These are phyloP conservation scores for Wickerhamiella australiensis DNA, from an alignment of 805 yeast species.

Conservation along the genomic window DNA sequence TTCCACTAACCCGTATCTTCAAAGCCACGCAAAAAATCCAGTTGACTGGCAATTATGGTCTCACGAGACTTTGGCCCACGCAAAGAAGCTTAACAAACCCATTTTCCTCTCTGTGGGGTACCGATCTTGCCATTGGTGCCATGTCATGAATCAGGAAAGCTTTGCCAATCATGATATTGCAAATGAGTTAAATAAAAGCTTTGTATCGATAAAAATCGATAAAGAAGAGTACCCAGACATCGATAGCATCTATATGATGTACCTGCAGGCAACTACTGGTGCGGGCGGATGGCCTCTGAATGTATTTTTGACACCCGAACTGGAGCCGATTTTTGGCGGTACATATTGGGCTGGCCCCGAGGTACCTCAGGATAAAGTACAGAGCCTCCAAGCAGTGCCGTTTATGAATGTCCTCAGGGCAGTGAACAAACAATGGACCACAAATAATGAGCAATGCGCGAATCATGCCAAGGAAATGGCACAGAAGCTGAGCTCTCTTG, in stretches of 20 bases:
- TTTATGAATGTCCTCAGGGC: constrained; percentile 26
- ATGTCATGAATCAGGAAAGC: constrained; percentile 30
- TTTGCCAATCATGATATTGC: constrained; percentile 25
- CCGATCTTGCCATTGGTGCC: constrained; percentile 32
- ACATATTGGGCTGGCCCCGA: constrained; percentile 31
- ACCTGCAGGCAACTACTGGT: constrained; percentile 29
- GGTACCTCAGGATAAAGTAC: constrained; percentile 13
- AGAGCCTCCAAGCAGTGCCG: constrained; percentile 15
- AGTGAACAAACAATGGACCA: constrained; percentile 26
- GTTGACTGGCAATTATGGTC: constrained; percentile 33
- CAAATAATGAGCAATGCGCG: constrained; percentile 23
- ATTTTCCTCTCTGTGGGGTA: constrained; percentile 31
- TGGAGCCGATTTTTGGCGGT: constrained; percentile 31
- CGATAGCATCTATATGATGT: constrained; percentile 31
- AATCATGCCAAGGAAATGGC: constrained; percentile 23
- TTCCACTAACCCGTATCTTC: constrained; percentile 22
- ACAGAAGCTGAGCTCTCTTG: constrained; percentile 20
- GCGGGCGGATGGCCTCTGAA: constrained; percentile 34
- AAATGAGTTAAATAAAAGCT: constrained; percentile 24
- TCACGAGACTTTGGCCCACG: constrained; percentile 25
- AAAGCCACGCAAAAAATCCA: constrained; percentile 25
- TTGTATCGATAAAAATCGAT: constrained; percentile 31
- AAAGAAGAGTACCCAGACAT: constrained; percentile 33
- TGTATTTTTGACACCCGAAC: constrained; percentile 29
- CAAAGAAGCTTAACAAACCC: constrained; percentile 26